Percentiles rank a stretch among this genome's conserved stretches.
Conservation (phyloP, 345 rosid genomes). For the Aethionema arabicum region DNA sequence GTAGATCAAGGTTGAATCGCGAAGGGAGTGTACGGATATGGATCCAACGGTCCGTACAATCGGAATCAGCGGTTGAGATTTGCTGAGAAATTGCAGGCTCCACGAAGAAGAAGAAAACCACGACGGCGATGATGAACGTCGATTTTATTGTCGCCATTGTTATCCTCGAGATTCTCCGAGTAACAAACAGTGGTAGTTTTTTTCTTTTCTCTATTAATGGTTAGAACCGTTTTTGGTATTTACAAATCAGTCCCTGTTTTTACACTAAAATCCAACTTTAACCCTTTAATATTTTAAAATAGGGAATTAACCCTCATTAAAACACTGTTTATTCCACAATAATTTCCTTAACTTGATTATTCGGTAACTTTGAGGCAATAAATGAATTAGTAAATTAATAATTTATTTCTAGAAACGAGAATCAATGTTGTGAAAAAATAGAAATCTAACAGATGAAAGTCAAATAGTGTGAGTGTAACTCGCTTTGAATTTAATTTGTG, state of each 20-base stretch:
- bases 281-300: background rate
- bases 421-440: background rate
- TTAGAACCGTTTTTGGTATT: background rate
- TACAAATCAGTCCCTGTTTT: background rate
- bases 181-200: slow-evolving; percentile 26
- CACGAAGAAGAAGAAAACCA: slow-evolving; percentile 29
- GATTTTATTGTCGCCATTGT: slow-evolving; percentile 39
- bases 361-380: background rate
- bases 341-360: background rate
- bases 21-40: slow-evolving; percentile 75
- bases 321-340: too few species aligned
- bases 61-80: slow-evolving; percentile 38
- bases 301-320: rapidly evolving
- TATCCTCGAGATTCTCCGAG: slow-evolving; percentile 27
- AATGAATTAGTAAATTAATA: background rate
- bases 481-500: too few species aligned
- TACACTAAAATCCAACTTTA: background rate
- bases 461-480: too few species aligned
- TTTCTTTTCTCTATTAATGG: slow-evolving; percentile 3
- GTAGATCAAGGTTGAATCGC: slow-evolving; percentile 84
- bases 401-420: slow-evolving; percentile 16
- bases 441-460: too few species aligned
- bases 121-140: slow-evolving; percentile 18
- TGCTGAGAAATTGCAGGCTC: slow-evolving; percentile 29
- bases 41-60: slow-evolving; percentile 82